Percentiles rank a stretch among this genome's conserved stretches.
Conservation (phyloP, 352 stramenopile genomes). For the Pythium grandisporangium region DNA sequence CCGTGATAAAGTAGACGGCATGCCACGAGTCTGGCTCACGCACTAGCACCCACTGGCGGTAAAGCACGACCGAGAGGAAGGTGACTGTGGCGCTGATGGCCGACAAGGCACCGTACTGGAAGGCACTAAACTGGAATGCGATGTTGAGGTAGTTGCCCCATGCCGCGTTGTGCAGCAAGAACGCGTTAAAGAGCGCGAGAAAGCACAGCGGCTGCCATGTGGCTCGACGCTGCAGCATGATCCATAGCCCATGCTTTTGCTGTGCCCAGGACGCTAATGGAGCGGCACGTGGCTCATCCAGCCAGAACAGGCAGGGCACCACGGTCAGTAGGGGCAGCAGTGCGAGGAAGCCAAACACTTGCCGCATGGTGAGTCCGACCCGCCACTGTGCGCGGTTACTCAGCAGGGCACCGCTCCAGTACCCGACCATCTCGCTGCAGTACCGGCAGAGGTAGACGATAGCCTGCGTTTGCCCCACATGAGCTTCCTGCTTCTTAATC, state of each 20-base stretch:
- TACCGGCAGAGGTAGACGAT: conserved; percentile 72
- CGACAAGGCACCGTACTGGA: conserved; percentile 67
- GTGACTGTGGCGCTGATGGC: conserved; percentile 62
- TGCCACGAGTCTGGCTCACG: conserved; percentile 42
- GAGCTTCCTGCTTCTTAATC: conserved; percentile 24
- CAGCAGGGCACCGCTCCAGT: conserved; percentile 50
- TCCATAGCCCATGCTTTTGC: conserved; percentile 35
- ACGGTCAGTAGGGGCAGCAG: conserved; percentile 46
- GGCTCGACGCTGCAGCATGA: conserved; percentile 55
- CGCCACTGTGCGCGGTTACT: conserved; percentile 51
- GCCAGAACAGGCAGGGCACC: conserved; percentile 37
- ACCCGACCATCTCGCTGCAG: conserved; percentile 70
- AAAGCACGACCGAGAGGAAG: conserved; percentile 45
- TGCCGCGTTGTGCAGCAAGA: conserved; percentile 62
- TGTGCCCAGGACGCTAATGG: conserved; percentile 13
- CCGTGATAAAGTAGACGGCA: conserved; percentile 52
- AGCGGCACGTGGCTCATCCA: conserved; percentile 39
- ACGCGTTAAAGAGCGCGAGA: conserved; percentile 47
- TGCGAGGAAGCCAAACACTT: conserved; percentile 57
- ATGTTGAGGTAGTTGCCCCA: conserved; percentile 79
- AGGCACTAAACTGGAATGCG: conserved; percentile 58
- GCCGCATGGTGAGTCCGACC: conserved; percentile 40
- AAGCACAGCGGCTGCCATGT: conserved; percentile 75
- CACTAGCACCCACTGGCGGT: conserved; percentile 35
- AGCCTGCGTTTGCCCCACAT: conserved; percentile 40